These are phyloP conservation scores for Penicillium sp. DNA, from an alignment of 2,329 filamentous ascomycete genomes.

Conservation along the genomic window DNA sequence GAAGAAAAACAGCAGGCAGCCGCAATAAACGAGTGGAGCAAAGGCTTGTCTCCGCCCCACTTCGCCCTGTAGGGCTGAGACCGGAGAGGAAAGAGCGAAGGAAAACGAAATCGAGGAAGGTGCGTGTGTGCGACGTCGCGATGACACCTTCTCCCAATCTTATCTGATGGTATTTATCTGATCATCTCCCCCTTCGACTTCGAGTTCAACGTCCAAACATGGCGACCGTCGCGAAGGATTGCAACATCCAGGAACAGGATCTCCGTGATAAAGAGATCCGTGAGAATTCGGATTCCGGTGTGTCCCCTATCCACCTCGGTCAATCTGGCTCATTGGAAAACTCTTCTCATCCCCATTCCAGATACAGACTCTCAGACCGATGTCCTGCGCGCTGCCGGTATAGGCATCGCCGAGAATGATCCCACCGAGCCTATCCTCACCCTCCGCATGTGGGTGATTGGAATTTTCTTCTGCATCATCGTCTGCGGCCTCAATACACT, in stretches of 20 bases:
- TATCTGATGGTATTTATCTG: slow-evolving; percentile 29
- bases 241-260: slow-evolving; percentile 1
- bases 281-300: slow-evolving; percentile 3
- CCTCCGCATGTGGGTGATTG: slow-evolving; percentile 46
- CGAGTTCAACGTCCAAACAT: neutral
- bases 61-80: slow-evolving; percentile 15
- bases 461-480: slow-evolving; percentile 42
- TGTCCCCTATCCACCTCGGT: neutral
- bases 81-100: neutral
- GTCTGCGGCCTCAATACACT: slow-evolving; percentile 50
- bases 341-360: neutral
- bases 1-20: slow-evolving; percentile 1
- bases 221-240: neutral
- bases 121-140: neutral
- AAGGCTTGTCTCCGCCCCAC: neutral
- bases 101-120: neutral
- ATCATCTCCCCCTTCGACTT: slow-evolving; percentile 7
- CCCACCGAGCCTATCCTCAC: slow-evolving; percentile 27
- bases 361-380: slow-evolving; percentile 13
- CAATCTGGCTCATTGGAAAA: too few relatives aligned
- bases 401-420: slow-evolving; percentile 54
- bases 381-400: slow-evolving; percentile 36
- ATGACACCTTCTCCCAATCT: slow-evolving; percentile 8
- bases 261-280: neutral
- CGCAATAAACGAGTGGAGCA: neutral